Conservation (phyloP, 148 eudicot genomes). For the Oxyria digyna region DNA sequence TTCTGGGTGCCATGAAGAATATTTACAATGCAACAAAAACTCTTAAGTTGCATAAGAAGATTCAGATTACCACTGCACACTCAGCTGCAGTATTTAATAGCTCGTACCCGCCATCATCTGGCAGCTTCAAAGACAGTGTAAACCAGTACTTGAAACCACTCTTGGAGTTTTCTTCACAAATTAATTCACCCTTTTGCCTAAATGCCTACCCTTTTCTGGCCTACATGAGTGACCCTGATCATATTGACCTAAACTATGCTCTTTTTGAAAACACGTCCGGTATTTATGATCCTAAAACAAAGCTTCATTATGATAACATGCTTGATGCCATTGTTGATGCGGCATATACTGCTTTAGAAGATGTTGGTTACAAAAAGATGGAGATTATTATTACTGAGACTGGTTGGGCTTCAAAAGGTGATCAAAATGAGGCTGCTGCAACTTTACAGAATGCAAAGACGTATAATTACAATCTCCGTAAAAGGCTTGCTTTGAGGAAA, state of each 20-base stretch:
- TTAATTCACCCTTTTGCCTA: constrained; percentile 63
- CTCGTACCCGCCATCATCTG: constrained; percentile 71
- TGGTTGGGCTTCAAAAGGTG: constrained; percentile 86
- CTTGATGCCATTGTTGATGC: constrained; percentile 85
- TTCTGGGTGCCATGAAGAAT: constrained; percentile 51
- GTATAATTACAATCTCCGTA: constrained; percentile 60
- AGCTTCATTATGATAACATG: constrained; percentile 73
- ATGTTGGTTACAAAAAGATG: constrained; percentile 56
- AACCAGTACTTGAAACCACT: constrained; percentile 50
- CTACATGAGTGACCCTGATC: constrained; percentile 46
- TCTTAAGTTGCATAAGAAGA: constrained; percentile 29
- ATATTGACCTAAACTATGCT: constrained; percentile 62
- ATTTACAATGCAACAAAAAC: constrained; percentile 45
- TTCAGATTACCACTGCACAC: constrained; percentile 57
- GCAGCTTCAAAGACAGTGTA: constrained; percentile 31
- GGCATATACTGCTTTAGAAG: constrained; percentile 76
- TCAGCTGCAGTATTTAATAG: constrained; percentile 47
- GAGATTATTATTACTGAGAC: constrained; percentile 79
- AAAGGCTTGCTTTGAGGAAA: constrained; percentile 66
- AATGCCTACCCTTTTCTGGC: constrained; percentile 71
- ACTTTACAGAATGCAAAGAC: constrained; percentile 62
- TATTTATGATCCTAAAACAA: constrained; percentile 40
- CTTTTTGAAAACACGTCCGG: constrained; percentile 46
- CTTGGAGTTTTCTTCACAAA: constrained; percentile 34
- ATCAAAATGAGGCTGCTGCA: constrained; percentile 60